These are phyloP conservation scores for Lipomyces chichibuensis DNA, from an alignment of 805 yeast genomes.

Conservation along the genomic window DNA sequence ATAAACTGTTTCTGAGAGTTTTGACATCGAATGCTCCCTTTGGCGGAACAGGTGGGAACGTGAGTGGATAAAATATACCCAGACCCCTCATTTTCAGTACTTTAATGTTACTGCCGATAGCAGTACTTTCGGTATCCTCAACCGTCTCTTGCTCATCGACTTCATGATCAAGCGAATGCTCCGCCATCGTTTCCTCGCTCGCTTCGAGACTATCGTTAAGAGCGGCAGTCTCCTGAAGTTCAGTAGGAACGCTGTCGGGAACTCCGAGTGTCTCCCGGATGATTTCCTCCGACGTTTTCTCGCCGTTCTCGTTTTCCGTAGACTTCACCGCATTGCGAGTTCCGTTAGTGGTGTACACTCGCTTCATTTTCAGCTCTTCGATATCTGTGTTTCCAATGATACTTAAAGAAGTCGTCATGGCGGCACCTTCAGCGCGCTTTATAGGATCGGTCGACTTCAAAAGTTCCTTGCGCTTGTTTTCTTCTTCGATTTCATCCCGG, in stretches of 20 bases:
- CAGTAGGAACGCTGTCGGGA: constrained; percentile 3
- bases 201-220: constrained; percentile 42
- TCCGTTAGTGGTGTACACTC: constrained; percentile 1
- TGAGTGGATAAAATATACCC: constrained; percentile 24
- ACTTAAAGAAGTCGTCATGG: constrained; percentile 72
- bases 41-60: constrained; percentile 37
- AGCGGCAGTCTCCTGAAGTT: constrained; percentile 7
- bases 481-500: constrained; percentile 74
- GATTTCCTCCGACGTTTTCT: constrained; percentile 30
- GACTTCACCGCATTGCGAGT: constrained; percentile 39
- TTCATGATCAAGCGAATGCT: constrained; percentile 4
- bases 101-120: neutral
- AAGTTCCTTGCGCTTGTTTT: constrained; percentile 61
- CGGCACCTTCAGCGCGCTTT: constrained; percentile 53
- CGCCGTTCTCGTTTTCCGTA: constrained; percentile 45
- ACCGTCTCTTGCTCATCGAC: constrained; percentile 14
- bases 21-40: constrained; percentile 79
- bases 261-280: constrained; percentile 35
- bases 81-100: constrained; percentile 3
- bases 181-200: constrained; percentile 31
- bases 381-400: constrained; percentile 42
- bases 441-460: constrained; percentile 57
- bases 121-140: neutral
- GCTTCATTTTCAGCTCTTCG: constrained; percentile 14
- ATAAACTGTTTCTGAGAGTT: constrained; percentile 69